These are phyloP conservation scores for Anisodus acutangulus DNA, from an alignment of 257 asterid genomes.

Conservation along the genomic window DNA sequence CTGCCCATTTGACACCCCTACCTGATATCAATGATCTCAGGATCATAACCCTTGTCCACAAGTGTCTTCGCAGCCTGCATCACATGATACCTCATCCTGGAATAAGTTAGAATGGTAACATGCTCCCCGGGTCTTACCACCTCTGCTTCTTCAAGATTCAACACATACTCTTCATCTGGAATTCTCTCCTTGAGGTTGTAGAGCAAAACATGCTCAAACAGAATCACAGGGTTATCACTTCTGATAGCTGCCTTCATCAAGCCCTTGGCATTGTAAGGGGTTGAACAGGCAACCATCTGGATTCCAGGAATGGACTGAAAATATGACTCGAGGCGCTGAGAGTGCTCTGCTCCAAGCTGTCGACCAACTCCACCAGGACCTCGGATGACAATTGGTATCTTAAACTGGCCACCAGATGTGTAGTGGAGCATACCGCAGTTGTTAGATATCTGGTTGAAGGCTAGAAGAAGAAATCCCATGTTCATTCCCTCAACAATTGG, in stretches of 20 bases:
- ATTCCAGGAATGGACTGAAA: slow-evolving; percentile 87
- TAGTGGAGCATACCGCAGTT: slow-evolving; percentile 94
- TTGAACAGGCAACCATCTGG: slow-evolving; percentile 89
- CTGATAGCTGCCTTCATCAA: slow-evolving; percentile 85
- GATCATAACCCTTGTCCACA: slow-evolving; percentile 80
- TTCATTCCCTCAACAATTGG: slow-evolving; percentile 89
- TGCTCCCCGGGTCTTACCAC: slow-evolving; percentile 87
- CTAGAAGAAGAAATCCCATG: slow-evolving; percentile 91
- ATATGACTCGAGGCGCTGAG: slow-evolving; percentile 81
- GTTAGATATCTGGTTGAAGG: slow-evolving; percentile 83
- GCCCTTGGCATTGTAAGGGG: slow-evolving; percentile 85
- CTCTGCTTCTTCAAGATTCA: slow-evolving; percentile 80
- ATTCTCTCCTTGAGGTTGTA: slow-evolving; percentile 84
- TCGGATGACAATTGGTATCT: slow-evolving; percentile 77
- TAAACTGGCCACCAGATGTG: slow-evolving; percentile 89
- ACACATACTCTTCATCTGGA: slow-evolving; percentile 77
- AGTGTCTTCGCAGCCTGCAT: slow-evolving; percentile 87
- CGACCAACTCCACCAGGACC: slow-evolving; percentile 97
- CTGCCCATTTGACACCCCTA: too few relatives aligned
- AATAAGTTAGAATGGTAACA: slow-evolving; percentile 71
- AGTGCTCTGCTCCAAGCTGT: slow-evolving; percentile 92
- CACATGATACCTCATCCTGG: slow-evolving; percentile 88
- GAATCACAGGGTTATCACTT: slow-evolving; percentile 78
- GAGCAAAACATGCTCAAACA: slow-evolving; percentile 80
- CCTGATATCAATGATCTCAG: slow-evolving; percentile 76